These are phyloP conservation scores for Oidium heveae DNA, from an alignment of 2,329 filamentous ascomycete genomes.

Conservation along the genomic window DNA sequence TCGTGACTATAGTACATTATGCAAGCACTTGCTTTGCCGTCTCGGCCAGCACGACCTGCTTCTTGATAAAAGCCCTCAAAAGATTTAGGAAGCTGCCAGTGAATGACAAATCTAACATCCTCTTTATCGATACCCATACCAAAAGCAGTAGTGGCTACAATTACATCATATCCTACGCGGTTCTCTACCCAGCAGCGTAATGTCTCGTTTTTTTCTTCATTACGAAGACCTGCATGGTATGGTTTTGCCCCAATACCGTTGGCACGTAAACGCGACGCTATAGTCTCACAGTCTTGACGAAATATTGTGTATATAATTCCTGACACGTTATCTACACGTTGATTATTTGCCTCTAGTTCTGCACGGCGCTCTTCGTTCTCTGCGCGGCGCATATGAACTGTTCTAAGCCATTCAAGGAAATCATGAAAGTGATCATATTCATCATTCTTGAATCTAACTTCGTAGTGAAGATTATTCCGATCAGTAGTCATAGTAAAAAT, in stretches of 20 bases:
- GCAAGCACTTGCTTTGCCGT: conserved; percentile 67
- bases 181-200: conserved; percentile 48
- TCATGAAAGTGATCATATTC: conserved; percentile 44
- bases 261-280: conserved; percentile 37
- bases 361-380: conserved; percentile 26
- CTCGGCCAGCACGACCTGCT: conserved; percentile 70
- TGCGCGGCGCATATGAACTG: conserved; percentile 45
- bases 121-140: conserved; percentile 97
- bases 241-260: conserved; percentile 50
- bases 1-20: conserved; percentile 80
- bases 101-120: conserved; percentile 78
- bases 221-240: conserved; percentile 44
- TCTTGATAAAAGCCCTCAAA: conserved; percentile 96
- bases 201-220: conserved; percentile 44
- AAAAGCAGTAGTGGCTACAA: conserved; percentile 87
- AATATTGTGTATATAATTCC: conserved; percentile 64
- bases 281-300: conserved; percentile 46
- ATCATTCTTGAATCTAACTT: conserved; percentile 61
- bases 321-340: conserved; percentile 37
- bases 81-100: conserved; percentile 82
- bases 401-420: conserved; percentile 51
- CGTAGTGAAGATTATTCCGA: conserved; percentile 69
- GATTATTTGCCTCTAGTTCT: conserved; percentile 28
- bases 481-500: conserved; percentile 66
- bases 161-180: conserved; percentile 58